phyloP scores from a whole-genome alignment of 306 rosid species.

The Benincasa hispida region DNA sequence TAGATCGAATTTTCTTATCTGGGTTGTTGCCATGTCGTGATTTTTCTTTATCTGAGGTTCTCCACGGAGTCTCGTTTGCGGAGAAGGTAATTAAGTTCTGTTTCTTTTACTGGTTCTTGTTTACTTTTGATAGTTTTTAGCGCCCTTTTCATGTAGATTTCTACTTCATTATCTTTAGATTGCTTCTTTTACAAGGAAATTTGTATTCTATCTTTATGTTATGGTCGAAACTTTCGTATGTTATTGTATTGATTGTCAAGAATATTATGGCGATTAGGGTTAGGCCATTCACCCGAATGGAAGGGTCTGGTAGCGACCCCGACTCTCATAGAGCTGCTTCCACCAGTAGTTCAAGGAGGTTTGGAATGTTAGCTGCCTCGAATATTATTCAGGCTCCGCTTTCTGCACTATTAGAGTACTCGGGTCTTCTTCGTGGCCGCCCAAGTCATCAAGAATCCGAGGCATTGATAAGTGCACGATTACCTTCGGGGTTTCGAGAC shows the following conservation, averaged over 20 bases:
- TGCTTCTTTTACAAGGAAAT: slow-evolving; percentile 7
- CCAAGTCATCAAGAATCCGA: slow-evolving; percentile 34
- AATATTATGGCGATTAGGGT: slow-evolving; percentile 34
- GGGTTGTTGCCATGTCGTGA: slow-evolving; percentile 12
- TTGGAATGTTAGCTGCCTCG: slow-evolving; percentile 42
- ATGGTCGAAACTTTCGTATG: neutral
- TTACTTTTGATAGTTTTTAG: neutral
- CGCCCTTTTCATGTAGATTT: neutral
- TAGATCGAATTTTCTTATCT: neutral
- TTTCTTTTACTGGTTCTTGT: neutral
- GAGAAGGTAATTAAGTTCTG: slow-evolving; percentile 18
- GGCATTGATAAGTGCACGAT: slow-evolving; percentile 23
- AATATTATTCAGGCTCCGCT: slow-evolving; percentile 70
- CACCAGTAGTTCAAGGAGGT: slow-evolving; percentile 31
- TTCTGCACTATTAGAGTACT: slow-evolving; percentile 62
- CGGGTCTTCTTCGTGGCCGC: slow-evolving; percentile 52
- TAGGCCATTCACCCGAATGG: slow-evolving; percentile 50
- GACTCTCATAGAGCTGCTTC: slow-evolving; percentile 41
- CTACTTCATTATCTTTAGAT: neutral
- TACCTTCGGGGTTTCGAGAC: slow-evolving; percentile 19
- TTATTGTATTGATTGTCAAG: slow-evolving; percentile 8
- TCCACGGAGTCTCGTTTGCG: slow-evolving; percentile 30
- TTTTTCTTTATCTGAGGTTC: neutral
- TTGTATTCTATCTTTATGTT: neutral
- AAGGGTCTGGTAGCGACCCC: slow-evolving; percentile 33